Base-by-base conservation (phyloP, 2,329 filamentous ascomycete species). In the Colletotrichum spinosum region DNA sequence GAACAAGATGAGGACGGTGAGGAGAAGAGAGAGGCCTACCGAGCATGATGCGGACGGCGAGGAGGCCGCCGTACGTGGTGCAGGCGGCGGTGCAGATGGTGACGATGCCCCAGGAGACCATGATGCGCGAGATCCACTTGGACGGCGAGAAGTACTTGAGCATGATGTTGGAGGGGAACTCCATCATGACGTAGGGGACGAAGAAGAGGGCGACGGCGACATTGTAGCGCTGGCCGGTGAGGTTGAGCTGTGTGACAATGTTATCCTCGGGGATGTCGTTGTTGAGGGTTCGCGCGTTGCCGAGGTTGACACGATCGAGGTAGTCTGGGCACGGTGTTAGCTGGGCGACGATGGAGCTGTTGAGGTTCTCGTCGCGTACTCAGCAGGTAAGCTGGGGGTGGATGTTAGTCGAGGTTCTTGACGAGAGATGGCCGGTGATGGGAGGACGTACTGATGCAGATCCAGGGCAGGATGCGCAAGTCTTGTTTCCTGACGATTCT, bases 51-150 rank as follows among this genome's bases (percentile, higher is more conserved):
- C 84, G 76, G 12, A 79, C 81, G 33, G 78, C 76, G 10, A 86
- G 71, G 49, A 85, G 77, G 1, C 82, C 83, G 1, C 76, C 73
- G 64, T 84, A 85, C 38, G 79, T 85, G 8, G 79, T 74, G 2
- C 81, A 77, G 13, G 83, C 76, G 39, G 83, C 84, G 25, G 82
- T 76, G 49, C 82, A 76, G 13, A 83, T 80, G n/a, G 82, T 81
- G 55, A 85, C 77, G 35, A 84, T 74, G 3, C 84, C 84, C 79
- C 84, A 86, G 44, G 73, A 73, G 12, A 84, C 71, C 57, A 81
- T 83, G 41, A 77, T 83, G 54, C 73, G 63, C 6, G 74, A 66
- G 65, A 76, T 75, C 74, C 74, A 76, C 60, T 73, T 73, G 60
- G 73, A 75, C 2, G 74, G 74, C 4, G 74, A 76, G 65, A 75